Conservation (phyloP, 148 eudicot species). For the Rhododendron williamsianum region DNA sequence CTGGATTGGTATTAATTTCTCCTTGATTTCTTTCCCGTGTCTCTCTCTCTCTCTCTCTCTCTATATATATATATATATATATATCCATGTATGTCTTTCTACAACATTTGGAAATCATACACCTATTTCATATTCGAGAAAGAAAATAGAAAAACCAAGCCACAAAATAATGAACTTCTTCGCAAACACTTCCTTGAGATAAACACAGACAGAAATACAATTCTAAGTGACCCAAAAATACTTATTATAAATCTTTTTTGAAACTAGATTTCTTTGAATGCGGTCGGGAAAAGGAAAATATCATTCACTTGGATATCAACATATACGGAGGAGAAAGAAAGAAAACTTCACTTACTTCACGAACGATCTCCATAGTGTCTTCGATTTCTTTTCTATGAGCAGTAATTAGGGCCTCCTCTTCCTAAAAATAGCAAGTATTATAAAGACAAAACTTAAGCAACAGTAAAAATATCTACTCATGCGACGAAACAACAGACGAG, state of each 20-base stretch:
- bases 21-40: background rate
- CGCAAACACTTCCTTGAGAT: background rate
- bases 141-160: too few relatives aligned
- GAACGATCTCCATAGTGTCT: slow-evolving; percentile 99
- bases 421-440: slow-evolving; percentile 41
- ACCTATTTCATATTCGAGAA: background rate
- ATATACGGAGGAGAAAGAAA: background rate
- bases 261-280: background rate
- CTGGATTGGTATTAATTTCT: background rate
- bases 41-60: background rate
- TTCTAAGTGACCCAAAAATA: background rate
- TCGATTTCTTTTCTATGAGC: slow-evolving; percentile 99
- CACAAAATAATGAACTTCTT: too few relatives aligned
- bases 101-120: background rate
- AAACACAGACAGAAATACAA: background rate
- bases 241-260: background rate
- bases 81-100: background rate
- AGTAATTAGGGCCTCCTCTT: slow-evolving; percentile 89
- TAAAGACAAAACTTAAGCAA: background rate
- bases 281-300: background rate
- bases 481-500: background rate
- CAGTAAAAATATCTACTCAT: background rate
- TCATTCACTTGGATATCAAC: background rate
- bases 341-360: slow-evolving; percentile 65
- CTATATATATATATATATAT: background rate